Percentiles rank a stretch among this genome's conserved stretches.
phyloP scores from a whole-genome alignment of 2,329 filamentous ascomycete species.

The Pseudocercospora fijiensis region DNA sequence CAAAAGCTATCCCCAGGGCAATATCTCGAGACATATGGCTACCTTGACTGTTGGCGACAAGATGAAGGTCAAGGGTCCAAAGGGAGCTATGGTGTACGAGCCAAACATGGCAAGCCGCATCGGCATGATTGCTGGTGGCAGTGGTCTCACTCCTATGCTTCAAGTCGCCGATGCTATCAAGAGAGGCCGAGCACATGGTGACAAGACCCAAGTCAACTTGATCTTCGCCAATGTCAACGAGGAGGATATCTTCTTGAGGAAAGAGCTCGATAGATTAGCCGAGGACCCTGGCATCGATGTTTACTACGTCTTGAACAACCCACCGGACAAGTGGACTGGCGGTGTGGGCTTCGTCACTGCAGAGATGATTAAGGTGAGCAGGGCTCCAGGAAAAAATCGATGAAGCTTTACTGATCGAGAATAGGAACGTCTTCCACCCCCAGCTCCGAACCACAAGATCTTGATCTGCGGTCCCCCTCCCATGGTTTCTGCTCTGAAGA shows the following conservation, averaged over 20 bases:
- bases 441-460: slow-evolving; percentile 86
- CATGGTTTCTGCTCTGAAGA: slow-evolving; percentile 97
- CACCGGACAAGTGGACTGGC: slow-evolving; percentile 85
- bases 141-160: slow-evolving; percentile 97
- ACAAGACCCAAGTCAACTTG: slow-evolving; percentile 83
- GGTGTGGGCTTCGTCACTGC: slow-evolving; percentile 92
- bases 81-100: slow-evolving; percentile 96
- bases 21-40: slow-evolving; percentile 93
- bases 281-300: slow-evolving; percentile 81
- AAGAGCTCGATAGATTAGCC: slow-evolving; percentile 80
- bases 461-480: slow-evolving; percentile 92
- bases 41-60: slow-evolving; percentile 77
- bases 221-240: slow-evolving; percentile 96
- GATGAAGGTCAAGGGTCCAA: slow-evolving; percentile 89
- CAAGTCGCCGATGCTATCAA: slow-evolving; percentile 88
- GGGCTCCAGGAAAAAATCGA: slow-evolving; percentile 27
- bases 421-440: slow-evolving; percentile 75
- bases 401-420: slow-evolving; percentile 10
- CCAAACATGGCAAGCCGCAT: slow-evolving; percentile 96
- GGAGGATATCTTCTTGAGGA: slow-evolving; percentile 89
- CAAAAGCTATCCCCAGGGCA: slow-evolving; percentile 96
- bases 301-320: slow-evolving; percentile 95
- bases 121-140: slow-evolving; percentile 97
- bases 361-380: slow-evolving; percentile 79
- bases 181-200: slow-evolving; percentile 49